Conservation (phyloP, 371 early-diverging fungal genomes). For the Mortierella sp. region DNA sequence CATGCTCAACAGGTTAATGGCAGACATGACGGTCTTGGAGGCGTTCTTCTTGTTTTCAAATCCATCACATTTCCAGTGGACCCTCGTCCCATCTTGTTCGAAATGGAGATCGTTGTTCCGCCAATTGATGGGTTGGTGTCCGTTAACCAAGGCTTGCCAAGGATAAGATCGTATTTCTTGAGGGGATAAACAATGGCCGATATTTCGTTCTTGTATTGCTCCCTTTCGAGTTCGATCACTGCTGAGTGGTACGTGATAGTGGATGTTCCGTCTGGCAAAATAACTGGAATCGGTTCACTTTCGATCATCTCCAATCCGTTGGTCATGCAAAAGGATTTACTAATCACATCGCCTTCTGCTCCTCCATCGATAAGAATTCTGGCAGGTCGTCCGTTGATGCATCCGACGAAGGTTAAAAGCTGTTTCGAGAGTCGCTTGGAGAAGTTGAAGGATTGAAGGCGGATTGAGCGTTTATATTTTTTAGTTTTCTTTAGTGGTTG, state of each 20-base stretch:
- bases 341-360: conserved; percentile 11
- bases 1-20: too few species aligned
- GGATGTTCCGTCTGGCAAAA: conserved; percentile 17
- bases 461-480: too few species aligned
- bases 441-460: too few species aligned
- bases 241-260: conserved; percentile 4
- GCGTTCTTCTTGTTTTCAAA: too few species aligned
- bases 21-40: not conserved
- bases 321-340: conserved; percentile 6
- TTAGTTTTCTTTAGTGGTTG: too few species aligned
- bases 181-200: conserved; percentile 16
- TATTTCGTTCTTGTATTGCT: conserved; percentile 8
- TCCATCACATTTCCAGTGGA: conserved; percentile 7
- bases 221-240: too few species aligned
- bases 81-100: not conserved
- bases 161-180: conserved; percentile 19
- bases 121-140: conserved; percentile 11
- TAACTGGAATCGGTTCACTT: conserved; percentile 17
- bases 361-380: conserved; percentile 11
- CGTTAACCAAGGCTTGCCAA: conserved; percentile 31
- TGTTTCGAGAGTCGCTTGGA: too few species aligned
- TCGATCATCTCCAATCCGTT: too few species aligned
- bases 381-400: conserved; percentile 1
- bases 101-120: conserved; percentile 3
- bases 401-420: conserved; percentile 8